phyloP scores from a whole-genome alignment of 139 green algal genomes.

The Yamagishiella unicocca region DNA sequence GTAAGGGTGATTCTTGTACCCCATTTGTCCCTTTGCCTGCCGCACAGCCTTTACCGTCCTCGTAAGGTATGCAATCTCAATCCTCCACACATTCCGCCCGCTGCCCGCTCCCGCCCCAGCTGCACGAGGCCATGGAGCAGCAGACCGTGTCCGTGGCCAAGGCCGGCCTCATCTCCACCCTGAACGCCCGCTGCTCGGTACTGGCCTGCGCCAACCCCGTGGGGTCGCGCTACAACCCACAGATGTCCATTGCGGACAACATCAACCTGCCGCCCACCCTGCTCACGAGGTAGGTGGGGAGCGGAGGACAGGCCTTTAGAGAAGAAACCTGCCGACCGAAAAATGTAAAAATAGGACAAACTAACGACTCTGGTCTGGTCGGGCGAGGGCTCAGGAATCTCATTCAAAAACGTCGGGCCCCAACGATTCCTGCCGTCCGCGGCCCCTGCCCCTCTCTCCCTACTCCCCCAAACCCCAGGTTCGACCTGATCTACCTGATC shows the following conservation, averaged over 20 bases:
- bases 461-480: slow-evolving; percentile 55
- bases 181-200: slow-evolving; percentile 96
- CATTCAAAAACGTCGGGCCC: too few relatives aligned
- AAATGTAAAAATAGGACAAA: too few relatives aligned
- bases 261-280: slow-evolving; percentile 97
- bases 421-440: too few relatives aligned
- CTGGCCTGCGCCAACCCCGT: slow-evolving; percentile 80
- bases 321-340: too few relatives aligned
- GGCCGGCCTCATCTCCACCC: slow-evolving; percentile 97
- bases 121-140: slow-evolving; percentile 81
- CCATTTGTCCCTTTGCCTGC: not conserved
- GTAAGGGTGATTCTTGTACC: not conserved
- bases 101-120: slow-evolving; percentile 47
- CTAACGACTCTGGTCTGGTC: too few relatives aligned
- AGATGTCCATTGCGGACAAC: slow-evolving; percentile 95
- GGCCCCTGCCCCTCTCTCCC: slow-evolving; percentile 11
- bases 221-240: slow-evolving; percentile 88
- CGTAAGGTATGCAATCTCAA: too few relatives aligned
- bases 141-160: slow-evolving; percentile 99
- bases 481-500: slow-evolving; percentile 98
- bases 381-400: too few relatives aligned
- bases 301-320: too few relatives aligned
- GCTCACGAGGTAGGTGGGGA: slow-evolving; percentile 85
- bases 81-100: too few relatives aligned
- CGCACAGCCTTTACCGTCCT: not conserved